Evolutionary conservation across 352 stramenopile species (phyloP).

Genomic region (Globisporangium radiosum): DNA sequence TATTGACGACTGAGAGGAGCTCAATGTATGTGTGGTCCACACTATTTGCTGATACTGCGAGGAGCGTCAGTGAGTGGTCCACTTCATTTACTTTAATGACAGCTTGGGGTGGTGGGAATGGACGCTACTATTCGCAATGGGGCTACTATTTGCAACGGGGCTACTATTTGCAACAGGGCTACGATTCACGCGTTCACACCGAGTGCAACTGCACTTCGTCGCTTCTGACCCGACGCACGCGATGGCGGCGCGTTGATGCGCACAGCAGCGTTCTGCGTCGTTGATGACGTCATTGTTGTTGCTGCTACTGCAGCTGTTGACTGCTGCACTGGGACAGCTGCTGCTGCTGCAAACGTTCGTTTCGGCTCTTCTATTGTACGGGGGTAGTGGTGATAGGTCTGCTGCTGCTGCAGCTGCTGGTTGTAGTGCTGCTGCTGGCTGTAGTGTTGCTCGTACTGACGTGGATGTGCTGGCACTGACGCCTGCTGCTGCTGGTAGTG

Average conservation of each 20-base stretch:
- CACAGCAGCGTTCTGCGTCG: slow-evolving; percentile 22
- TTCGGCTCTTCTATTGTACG: slow-evolving; percentile 38
- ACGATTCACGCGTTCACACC: slow-evolving; percentile 68
- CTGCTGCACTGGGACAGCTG: not conserved
- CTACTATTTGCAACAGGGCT: no score
- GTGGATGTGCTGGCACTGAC: slow-evolving; percentile 5
- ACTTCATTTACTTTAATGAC: no score
- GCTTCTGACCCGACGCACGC: slow-evolving; percentile 68
- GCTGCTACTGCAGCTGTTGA: not conserved
- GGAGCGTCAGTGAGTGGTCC: no score
- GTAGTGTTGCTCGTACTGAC: slow-evolving; percentile 4
- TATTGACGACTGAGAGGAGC: no score
- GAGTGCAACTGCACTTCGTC: slow-evolving; percentile 67
- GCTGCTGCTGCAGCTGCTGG: slow-evolving; percentile 10
- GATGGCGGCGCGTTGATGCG: slow-evolving; percentile 25
- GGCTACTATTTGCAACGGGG: no score
- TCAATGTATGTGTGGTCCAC: no score
- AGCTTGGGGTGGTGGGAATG: no score
- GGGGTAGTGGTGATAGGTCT: slow-evolving; percentile 14
- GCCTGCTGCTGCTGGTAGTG: slow-evolving; percentile 7
- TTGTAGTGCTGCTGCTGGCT: slow-evolving; percentile 4
- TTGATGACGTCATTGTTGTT: slow-evolving; percentile 2
- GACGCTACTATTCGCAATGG: no score
- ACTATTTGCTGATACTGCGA: no score
- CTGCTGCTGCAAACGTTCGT: not conserved